Conservation (phyloP, 768 basidiomycete species). For the Leccinum sublutescens region DNA sequence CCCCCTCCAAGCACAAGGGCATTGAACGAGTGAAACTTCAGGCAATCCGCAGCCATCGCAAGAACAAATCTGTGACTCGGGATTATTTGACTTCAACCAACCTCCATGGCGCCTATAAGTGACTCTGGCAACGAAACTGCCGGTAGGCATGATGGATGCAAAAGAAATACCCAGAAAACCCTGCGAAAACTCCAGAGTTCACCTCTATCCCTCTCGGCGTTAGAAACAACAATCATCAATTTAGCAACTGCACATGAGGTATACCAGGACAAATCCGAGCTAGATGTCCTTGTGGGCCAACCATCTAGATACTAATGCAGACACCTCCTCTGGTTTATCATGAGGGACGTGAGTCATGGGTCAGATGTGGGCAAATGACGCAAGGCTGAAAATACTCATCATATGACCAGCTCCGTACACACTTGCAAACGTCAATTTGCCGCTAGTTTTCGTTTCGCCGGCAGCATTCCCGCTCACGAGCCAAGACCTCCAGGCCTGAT, state of each 20-base stretch:
- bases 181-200: background rate
- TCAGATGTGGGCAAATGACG: conserved; percentile 18
- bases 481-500: conserved; percentile 51
- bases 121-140: background rate
- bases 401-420: conserved; percentile 74
- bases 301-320: conserved; percentile 67
- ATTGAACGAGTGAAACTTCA: background rate
- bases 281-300: conserved; percentile 43
- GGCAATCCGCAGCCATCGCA: background rate
- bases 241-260: conserved; percentile 1
- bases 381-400: conserved; percentile 38
- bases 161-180: background rate
- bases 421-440: conserved; percentile 62
- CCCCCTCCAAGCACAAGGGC: background rate
- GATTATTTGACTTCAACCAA: background rate
- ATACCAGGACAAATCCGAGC: conserved; percentile 8
- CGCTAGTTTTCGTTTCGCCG: conserved; percentile 54
- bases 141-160: background rate
- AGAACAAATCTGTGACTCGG: background rate
- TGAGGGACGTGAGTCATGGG: conserved; percentile 50
- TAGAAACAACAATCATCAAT: background rate
- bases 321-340: conserved; percentile 65
- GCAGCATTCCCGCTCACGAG: conserved; percentile 49
- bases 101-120: background rate
- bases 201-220: background rate